Percentiles rank a stretch among this genome's conserved stretches.
These are phyloP conservation scores for Daldinia vernicosa DNA, from an alignment of 495 filamentous ascomycete species.

Conservation along the genomic window DNA sequence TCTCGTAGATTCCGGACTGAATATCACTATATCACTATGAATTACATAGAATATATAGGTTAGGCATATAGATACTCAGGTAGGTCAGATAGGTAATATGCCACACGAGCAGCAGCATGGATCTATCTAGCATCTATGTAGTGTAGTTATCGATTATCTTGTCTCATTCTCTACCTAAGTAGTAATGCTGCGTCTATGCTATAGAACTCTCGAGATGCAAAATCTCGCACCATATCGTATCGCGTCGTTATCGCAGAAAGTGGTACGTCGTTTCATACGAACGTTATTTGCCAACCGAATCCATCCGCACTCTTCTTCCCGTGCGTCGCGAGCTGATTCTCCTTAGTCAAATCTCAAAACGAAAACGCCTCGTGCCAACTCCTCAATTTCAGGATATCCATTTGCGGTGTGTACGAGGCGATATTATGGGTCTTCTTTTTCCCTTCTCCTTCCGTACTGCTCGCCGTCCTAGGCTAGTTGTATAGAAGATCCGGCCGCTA, in stretches of 20 bases:
- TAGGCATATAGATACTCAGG: background rate
- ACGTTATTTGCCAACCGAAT: slow-evolving; percentile 21
- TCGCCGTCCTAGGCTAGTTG: background rate
- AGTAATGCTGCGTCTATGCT: slow-evolving; percentile 28
- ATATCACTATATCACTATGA: background rate
- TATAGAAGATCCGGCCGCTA: background rate
- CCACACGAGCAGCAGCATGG: background rate
- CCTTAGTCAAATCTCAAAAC: slow-evolving; percentile 14
- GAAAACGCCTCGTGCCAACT: slow-evolving; percentile 11
- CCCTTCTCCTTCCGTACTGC: background rate
- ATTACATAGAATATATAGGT: background rate
- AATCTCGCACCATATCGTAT: slow-evolving; percentile 2
- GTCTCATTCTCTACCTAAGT: slow-evolving; percentile 21
- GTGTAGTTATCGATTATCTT: slow-evolving; percentile 7
- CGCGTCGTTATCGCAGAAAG: slow-evolving; percentile 9
- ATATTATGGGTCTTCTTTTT: background rate
- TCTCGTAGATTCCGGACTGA: background rate
- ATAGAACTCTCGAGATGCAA: slow-evolving; percentile 13
- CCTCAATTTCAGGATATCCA: slow-evolving; percentile 15
- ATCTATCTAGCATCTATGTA: background rate
- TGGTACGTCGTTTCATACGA: slow-evolving; percentile 30
- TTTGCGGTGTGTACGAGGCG: background rate
- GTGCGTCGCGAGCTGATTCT: background rate
- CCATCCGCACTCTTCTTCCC: background rate
- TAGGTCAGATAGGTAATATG: background rate